Conservation (phyloP, 108 stramenopile species). For the Nitzschia sp. region DNA sequence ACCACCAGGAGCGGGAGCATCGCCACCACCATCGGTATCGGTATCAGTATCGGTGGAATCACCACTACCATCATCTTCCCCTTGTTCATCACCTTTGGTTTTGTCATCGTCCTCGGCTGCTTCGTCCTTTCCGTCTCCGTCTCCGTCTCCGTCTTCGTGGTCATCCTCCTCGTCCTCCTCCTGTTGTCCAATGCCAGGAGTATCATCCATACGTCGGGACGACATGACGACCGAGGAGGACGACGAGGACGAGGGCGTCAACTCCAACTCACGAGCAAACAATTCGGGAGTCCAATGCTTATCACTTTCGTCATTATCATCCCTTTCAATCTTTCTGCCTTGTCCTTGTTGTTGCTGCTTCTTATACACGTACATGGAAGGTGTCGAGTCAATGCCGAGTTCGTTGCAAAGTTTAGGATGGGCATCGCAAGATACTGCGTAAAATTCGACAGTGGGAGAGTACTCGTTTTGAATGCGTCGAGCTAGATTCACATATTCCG, state of each 20-base stretch:
- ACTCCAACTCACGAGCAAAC: neutral
- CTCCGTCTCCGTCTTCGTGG: neutral
- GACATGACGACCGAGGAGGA: neutral
- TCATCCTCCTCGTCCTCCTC: constrained; percentile 12
- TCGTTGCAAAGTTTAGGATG: constrained; percentile 26
- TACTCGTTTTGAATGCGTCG: constrained; percentile 10
- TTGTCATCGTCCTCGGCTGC: constrained; percentile 11
- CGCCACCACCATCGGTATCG: neutral
- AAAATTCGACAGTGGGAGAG: constrained; percentile 32
- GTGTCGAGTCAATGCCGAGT: constrained; percentile 17
- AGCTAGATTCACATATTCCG: constrained; percentile 30
- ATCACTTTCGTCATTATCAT: neutral
- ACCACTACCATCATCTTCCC: neutral
- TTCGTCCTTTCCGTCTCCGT: neutral
- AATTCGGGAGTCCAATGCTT: neutral
- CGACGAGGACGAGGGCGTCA: too few relatives aligned
- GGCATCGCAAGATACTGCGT: constrained; percentile 41
- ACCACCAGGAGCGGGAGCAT: neutral
- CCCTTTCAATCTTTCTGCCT: neutral
- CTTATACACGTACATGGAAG: constrained; percentile 20
- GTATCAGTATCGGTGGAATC: neutral
- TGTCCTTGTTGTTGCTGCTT: neutral
- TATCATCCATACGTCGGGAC: constrained; percentile 1
- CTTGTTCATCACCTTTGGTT: neutral
- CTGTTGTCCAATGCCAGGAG: neutral